phyloP scores from a whole-genome alignment of 2,329 filamentous ascomycete genomes.

The Penicillium crustosum region DNA sequence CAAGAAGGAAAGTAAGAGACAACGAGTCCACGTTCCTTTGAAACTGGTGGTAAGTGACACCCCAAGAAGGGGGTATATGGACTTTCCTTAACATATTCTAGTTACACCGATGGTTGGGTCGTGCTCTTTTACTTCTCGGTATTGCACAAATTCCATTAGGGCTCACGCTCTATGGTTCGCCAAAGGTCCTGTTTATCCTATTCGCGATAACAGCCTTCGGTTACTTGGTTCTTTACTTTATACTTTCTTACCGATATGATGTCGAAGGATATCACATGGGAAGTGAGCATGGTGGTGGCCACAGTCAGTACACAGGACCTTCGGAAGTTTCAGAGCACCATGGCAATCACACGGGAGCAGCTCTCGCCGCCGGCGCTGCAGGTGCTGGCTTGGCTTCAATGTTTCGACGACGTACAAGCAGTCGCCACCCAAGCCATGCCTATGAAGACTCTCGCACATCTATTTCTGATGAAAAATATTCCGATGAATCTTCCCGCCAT shows the following conservation, averaged over 20 bases:
- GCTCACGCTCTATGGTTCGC: conserved; percentile 87
- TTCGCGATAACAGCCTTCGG: conserved; percentile 76
- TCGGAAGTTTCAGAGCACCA: conserved; percentile 51
- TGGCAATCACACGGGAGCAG: conserved; percentile 51
- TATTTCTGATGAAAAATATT: conserved; percentile 66
- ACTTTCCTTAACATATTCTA: conserved; percentile 50
- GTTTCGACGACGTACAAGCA: conserved; percentile 42
- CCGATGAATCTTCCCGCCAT: conserved; percentile 48
- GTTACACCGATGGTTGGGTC: conserved; percentile 86
- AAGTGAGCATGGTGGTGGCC: conserved; percentile 59
- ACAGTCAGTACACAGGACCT: conserved; percentile 56
- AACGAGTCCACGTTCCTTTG: conserved; percentile 55
- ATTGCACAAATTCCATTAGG: conserved; percentile 86
- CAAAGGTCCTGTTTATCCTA: conserved; percentile 78
- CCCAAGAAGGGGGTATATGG: background rate
- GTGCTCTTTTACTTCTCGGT: conserved; percentile 74
- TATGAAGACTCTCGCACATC: conserved; percentile 55
- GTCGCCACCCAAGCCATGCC: conserved; percentile 45
- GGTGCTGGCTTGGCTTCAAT: conserved; percentile 60
- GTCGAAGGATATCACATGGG: conserved; percentile 48
- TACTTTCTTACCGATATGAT: conserved; percentile 70
- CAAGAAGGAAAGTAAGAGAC: conserved; percentile 53
- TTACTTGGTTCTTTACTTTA: conserved; percentile 73
- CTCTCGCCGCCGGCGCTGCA: conserved; percentile 48
- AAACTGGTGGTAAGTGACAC: conserved; percentile 53